phyloP scores from a whole-genome alignment of 441 rosid genomes.

The Euphorbia celastroides region DNA sequence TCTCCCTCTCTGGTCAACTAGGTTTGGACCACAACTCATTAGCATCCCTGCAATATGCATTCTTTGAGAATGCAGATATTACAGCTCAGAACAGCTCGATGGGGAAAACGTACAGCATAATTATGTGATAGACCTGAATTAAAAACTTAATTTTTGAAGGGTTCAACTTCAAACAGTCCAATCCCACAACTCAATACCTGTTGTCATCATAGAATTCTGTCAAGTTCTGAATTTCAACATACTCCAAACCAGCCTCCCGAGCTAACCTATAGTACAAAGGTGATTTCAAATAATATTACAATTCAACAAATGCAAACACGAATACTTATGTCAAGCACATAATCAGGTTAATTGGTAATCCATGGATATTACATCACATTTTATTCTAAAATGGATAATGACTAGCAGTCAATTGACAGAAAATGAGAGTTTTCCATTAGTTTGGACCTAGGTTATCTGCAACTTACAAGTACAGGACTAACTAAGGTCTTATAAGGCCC shows the following conservation, averaged over 20 bases:
- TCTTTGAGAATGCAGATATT: conserved; percentile 33
- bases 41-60: conserved; percentile 70
- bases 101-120: neutral
- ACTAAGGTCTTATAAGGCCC: too few relatives aligned
- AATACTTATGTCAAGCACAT: too few relatives aligned
- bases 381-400: too few relatives aligned
- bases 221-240: conserved; percentile 89
- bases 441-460: neutral
- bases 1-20: conserved; percentile 83
- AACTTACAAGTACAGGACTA: too few relatives aligned
- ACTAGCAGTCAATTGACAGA: neutral
- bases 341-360: neutral
- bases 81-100: conserved; percentile 13
- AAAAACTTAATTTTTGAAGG: neutral
- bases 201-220: conserved; percentile 95
- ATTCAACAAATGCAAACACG: neutral
- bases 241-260: conserved; percentile 94
- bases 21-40: conserved; percentile 63
- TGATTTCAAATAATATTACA: neutral
- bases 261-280: conserved; percentile 56
- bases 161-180: neutral
- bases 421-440: neutral
- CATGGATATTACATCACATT: too few relatives aligned
- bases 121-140: neutral
- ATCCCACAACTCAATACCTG: conserved; percentile 37